Evolutionary conservation across 371 early-diverging fungal species (phyloP).

Genomic region (Massospora cicadina): DNA sequence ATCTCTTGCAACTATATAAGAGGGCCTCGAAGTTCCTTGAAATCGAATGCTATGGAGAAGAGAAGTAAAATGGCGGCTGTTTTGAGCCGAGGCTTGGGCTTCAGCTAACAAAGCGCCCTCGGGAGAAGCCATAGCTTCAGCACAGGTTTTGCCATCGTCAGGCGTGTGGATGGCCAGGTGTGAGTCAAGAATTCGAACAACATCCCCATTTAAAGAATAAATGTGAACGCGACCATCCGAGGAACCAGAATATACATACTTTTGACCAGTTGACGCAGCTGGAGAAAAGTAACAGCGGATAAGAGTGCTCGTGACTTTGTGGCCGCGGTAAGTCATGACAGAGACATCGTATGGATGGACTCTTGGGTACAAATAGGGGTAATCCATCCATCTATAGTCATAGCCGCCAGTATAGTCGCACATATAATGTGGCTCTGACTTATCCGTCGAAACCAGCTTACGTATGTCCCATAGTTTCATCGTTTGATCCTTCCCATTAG

Average conservation of each 20-base stretch:
- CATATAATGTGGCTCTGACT: not conserved
- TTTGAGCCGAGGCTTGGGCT: not conserved
- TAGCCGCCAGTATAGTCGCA: conserved; percentile 9
- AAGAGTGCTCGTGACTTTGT: conserved; percentile 33
- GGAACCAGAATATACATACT: conserved; percentile 30
- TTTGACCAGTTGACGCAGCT: conserved; percentile 24
- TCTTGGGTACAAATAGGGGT: conserved; percentile 10
- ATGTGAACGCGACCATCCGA: conserved; percentile 31
- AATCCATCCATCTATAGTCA: conserved; percentile 18
- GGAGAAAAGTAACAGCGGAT: conserved; percentile 53
- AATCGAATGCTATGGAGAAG: not conserved
- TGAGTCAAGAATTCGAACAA: conserved; percentile 16
- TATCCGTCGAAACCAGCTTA: conserved; percentile 12
- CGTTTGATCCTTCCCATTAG: conserved; percentile 30
- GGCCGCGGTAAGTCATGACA: conserved; percentile 33
- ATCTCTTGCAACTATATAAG: not conserved
- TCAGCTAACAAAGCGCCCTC: not conserved
- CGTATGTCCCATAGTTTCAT: conserved; percentile 51
- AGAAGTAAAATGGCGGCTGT: not conserved
- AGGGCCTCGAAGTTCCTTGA: not conserved
- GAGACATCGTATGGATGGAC: conserved; percentile 29
- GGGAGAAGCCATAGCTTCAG: not conserved
- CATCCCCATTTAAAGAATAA: conserved; percentile 20
- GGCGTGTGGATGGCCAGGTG: conserved; percentile 13
- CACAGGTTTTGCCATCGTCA: conserved; percentile 4